Evolutionary conservation across 805 yeast species (phyloP).

Genomic region (Blastobotrys muscicola): DNA sequence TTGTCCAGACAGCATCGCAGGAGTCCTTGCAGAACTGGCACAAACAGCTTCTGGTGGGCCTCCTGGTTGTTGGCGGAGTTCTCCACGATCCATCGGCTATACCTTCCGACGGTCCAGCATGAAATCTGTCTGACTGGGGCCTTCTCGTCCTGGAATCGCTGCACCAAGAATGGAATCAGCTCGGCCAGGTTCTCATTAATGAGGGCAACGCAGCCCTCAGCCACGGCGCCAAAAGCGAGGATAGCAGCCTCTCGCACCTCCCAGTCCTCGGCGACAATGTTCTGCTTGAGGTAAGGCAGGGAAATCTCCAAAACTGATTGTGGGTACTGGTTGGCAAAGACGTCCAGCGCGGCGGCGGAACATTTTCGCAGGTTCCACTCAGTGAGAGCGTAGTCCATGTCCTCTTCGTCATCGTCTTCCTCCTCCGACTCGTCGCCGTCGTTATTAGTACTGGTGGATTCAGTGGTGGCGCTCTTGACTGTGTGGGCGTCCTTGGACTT

Average conservation of each 20-base stretch:
- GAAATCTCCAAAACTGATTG: slow-evolving; percentile 54
- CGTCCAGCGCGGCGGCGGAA: slow-evolving; percentile 86
- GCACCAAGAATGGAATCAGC: slow-evolving; percentile 75
- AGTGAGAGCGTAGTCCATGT: slow-evolving; percentile 53
- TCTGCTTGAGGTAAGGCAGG: slow-evolving; percentile 66
- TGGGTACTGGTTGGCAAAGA: slow-evolving; percentile 61
- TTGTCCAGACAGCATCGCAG: slow-evolving; percentile 67
- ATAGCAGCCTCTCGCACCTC: slow-evolving; percentile 88
- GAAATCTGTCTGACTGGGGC: slow-evolving; percentile 86
- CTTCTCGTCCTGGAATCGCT: slow-evolving; percentile 62
- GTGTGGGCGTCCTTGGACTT: slow-evolving; percentile 42
- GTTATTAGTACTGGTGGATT: slow-evolving; percentile 5
- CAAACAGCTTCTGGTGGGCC: slow-evolving; percentile 54
- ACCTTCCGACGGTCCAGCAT: slow-evolving; percentile 92
- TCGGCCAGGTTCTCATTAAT: slow-evolving; percentile 67
- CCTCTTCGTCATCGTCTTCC: slow-evolving; percentile 66
- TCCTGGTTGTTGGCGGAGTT: slow-evolving; percentile 23
- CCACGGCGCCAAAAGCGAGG: slow-evolving; percentile 89
- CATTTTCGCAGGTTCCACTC: slow-evolving; percentile 93
- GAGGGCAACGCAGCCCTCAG: slow-evolving; percentile 73
- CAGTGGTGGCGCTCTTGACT: slow-evolving; percentile 12
- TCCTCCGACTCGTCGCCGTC: slow-evolving; percentile 41
- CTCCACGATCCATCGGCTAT: slow-evolving; percentile 63
- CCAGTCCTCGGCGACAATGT: slow-evolving; percentile 69
- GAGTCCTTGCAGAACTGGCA: slow-evolving; percentile 70